Evolutionary conservation across 306 rosid species (phyloP).

Genomic region (Glycyrrhiza uralensis): DNA sequence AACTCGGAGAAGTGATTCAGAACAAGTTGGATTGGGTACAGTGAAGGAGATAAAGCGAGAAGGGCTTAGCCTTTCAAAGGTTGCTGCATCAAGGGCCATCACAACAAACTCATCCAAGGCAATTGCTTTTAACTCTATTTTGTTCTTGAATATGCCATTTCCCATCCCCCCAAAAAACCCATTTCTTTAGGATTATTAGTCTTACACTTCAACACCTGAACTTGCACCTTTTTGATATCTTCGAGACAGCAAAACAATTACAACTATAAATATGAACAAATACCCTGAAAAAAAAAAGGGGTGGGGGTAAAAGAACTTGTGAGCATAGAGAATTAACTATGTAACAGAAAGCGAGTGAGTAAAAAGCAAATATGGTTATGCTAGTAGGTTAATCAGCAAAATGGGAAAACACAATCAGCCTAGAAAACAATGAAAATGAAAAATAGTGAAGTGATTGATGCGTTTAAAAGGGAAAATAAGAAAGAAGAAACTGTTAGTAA

Average conservation of each 20-base stretch:
- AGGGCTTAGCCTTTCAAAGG: slow-evolving; percentile 51
- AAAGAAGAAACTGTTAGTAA: background rate
- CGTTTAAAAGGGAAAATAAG: background rate
- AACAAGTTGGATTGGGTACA: slow-evolving; percentile 49
- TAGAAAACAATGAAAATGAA: background rate
- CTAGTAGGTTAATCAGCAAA: background rate
- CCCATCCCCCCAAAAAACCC: background rate
- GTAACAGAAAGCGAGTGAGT: background rate
- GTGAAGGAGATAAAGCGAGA: slow-evolving; percentile 64
- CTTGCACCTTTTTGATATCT: background rate
- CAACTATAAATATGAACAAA: background rate
- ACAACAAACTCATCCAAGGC: background rate
- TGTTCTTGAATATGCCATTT: background rate
- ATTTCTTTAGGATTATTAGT: background rate
- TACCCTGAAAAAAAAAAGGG: background rate
- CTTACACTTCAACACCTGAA: background rate
- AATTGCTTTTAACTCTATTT: background rate
- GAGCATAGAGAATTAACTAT: background rate
- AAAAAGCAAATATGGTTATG: background rate
- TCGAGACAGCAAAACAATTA: background rate
- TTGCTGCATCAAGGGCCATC: slow-evolving; percentile 48
- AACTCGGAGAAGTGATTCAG: slow-evolving; percentile 54
- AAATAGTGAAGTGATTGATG: background rate
- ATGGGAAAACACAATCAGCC: background rate
- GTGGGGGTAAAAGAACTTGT: background rate